A percentile compares a stretch with the other conserved stretches of the same genome.
Conservation (phyloP, 306 rosid species). For the Rubus parviflorus region DNA sequence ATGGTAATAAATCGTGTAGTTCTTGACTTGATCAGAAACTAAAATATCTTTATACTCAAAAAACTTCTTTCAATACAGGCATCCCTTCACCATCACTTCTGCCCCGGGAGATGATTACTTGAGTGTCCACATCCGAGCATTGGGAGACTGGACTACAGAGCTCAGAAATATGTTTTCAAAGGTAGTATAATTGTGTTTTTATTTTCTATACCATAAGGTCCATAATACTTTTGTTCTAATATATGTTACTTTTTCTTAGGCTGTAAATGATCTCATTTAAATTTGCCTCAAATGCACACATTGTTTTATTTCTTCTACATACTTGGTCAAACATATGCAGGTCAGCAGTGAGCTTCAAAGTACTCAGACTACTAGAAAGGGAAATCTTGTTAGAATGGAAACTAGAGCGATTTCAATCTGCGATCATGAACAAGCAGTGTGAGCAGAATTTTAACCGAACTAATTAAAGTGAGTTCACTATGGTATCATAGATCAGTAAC, state of each 20-base stretch:
- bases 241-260: neutral
- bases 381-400: slow-evolving; percentile 65
- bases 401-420: slow-evolving; percentile 40
- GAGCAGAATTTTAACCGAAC: slow-evolving; percentile 13
- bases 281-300: neutral
- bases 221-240: neutral
- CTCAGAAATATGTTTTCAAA: slow-evolving; percentile 58
- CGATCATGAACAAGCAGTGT: slow-evolving; percentile 44
- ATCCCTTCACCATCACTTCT: slow-evolving; percentile 93
- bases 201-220: neutral
- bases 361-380: slow-evolving; percentile 47
- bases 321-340: slow-evolving; percentile 50
- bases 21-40: slow-evolving; percentile 10
- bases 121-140: slow-evolving; percentile 74
- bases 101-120: slow-evolving; percentile 93
- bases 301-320: neutral
- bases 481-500: neutral
- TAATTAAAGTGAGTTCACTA: neutral
- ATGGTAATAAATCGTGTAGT: slow-evolving; percentile 50
- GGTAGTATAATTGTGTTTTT: slow-evolving; percentile 32
- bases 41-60: slow-evolving; percentile 15
- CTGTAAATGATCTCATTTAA: neutral
- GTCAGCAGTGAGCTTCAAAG: slow-evolving; percentile 54
- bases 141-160: slow-evolving; percentile 90
- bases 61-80: slow-evolving; percentile 47